These are phyloP conservation scores for Gomphus sp. DNA, from an alignment of 1,284 basidiomycete species.

Conservation along the genomic window DNA sequence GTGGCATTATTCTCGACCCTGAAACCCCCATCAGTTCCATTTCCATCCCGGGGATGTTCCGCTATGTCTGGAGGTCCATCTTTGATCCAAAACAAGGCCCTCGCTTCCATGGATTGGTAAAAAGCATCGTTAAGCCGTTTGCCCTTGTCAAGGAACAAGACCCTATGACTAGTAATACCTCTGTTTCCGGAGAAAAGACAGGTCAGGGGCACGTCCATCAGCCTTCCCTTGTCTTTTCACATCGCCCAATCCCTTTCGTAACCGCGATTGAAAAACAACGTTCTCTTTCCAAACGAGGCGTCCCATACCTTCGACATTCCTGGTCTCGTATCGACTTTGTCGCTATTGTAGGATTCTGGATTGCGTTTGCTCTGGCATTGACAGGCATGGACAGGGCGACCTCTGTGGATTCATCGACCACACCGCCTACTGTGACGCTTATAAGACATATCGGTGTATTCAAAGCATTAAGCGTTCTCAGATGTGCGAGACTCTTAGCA, in stretches of 20 bases:
- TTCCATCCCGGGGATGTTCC: conserved; percentile 2
- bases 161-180: background rate
- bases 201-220: background rate
- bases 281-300: conserved; percentile 41
- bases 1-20: conserved; percentile 87
- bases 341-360: conserved; percentile 79
- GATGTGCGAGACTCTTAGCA: conserved; percentile 77
- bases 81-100: background rate
- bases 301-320: conserved; percentile 87
- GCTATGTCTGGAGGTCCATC: background rate
- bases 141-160: conserved; percentile 4
- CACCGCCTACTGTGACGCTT: background rate
- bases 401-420: background rate
- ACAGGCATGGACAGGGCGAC: conserved; percentile 56
- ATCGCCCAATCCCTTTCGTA: conserved; percentile 50
- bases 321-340: conserved; percentile 92
- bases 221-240: conserved; percentile 1
- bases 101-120: conserved; percentile 8
- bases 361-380: conserved; percentile 64
- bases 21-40: conserved; percentile 53
- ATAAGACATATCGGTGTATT: conserved; percentile 77
- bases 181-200: background rate
- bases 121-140: conserved; percentile 9
- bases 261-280: conserved; percentile 49
- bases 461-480: conserved; percentile 81